Evolutionary conservation across 768 basidiomycete species (phyloP).

Genomic region (Termitomyces sp.): DNA sequence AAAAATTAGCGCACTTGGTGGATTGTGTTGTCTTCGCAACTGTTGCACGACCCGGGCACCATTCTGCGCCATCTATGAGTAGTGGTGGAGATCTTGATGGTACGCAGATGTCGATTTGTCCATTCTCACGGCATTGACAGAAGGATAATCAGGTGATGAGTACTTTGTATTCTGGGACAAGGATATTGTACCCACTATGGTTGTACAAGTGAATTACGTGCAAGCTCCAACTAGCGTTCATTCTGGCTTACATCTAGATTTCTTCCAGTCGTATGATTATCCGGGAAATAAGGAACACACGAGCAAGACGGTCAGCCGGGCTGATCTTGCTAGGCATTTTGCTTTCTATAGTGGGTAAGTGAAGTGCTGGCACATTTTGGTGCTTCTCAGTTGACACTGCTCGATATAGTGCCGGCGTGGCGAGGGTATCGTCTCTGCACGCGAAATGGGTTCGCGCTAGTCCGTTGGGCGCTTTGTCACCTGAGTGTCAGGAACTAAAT

Average conservation of each 20-base stretch:
- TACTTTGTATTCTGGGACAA: constrained; percentile 69
- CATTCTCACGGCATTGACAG: background rate
- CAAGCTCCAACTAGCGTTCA: background rate
- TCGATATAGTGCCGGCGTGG: constrained; percentile 44
- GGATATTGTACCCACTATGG: constrained; percentile 49
- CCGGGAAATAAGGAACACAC: constrained; percentile 54
- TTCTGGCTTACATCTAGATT: background rate
- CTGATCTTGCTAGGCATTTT: constrained; percentile 60
- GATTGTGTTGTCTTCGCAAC: constrained; percentile 68
- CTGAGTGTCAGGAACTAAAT: constrained; percentile 67
- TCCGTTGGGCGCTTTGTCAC: constrained; percentile 50
- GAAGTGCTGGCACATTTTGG: background rate
- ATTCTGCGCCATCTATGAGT: constrained; percentile 64
- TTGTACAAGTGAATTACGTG: constrained; percentile 39
- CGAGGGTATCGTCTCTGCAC: constrained; percentile 50
- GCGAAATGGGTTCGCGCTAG: constrained; percentile 53
- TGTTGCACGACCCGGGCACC: constrained; percentile 47
- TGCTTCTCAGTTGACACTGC: background rate
- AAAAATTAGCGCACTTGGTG: constrained; percentile 46
- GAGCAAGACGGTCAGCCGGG: constrained; percentile 40
- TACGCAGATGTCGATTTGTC: constrained; percentile 10
- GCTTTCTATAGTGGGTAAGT: constrained; percentile 57
- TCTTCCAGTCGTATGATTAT: constrained; percentile 55
- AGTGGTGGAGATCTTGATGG: constrained; percentile 64
- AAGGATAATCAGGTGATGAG: constrained; percentile 41